These are phyloP conservation scores for Fusarium coicis DNA, from an alignment of 2,329 filamentous ascomycete genomes.

Conservation along the genomic window DNA sequence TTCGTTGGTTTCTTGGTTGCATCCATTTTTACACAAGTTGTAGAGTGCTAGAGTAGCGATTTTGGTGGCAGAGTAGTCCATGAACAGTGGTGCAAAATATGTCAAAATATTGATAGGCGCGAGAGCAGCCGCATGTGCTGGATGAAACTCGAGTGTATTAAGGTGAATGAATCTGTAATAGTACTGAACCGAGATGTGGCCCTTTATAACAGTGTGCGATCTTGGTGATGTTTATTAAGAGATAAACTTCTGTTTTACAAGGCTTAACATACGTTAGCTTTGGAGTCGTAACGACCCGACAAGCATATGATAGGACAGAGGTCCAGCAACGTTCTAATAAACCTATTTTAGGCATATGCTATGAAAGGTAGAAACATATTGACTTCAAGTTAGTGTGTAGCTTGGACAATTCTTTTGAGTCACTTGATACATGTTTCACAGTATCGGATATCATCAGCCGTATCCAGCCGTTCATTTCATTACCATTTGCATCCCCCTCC, in stretches of 20 bases:
- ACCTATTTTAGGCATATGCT: not conserved
- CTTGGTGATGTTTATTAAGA: not conserved
- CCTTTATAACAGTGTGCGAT: not conserved
- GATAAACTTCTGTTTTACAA: not conserved
- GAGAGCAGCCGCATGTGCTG: not conserved
- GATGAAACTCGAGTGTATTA: not conserved
- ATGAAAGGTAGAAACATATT: not conserved
- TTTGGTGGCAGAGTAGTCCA: not conserved
- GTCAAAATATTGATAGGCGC: not conserved
- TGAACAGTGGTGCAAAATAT: not conserved
- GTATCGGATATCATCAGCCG: not conserved
- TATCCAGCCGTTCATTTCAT: constrained; percentile 24
- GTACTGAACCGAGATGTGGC: not conserved
- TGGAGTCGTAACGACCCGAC: not conserved
- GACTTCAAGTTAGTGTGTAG: not conserved
- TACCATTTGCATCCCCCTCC: not conserved
- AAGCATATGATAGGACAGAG: not conserved
- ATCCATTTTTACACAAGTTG: not conserved
- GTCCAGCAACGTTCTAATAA: not conserved
- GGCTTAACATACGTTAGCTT: not conserved
- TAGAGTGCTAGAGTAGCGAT: not conserved
- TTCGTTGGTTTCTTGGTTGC: not conserved
- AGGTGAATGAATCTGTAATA: not conserved
- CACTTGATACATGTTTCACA: not conserved
- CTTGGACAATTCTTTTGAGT: not conserved